Percentiles rank a stretch among this genome's conserved stretches.
Evolutionary conservation across 257 asterid species (phyloP).

Genomic region (Ilex aquifolium): DNA sequence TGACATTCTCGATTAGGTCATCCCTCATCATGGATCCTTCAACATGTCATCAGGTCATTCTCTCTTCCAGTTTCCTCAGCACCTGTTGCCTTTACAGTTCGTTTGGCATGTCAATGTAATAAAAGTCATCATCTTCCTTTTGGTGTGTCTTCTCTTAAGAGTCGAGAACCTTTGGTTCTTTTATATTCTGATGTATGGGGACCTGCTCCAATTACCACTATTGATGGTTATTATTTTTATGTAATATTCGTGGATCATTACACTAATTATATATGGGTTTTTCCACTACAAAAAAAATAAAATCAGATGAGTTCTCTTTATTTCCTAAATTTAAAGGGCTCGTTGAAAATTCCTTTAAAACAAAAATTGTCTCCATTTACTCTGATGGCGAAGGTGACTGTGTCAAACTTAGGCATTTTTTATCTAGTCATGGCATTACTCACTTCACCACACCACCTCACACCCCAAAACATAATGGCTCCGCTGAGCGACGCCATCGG

Average conservation of each 20-base stretch:
- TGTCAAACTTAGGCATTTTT: background rate
- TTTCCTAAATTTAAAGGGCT: background rate
- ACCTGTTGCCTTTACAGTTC: background rate
- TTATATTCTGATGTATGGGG: background rate
- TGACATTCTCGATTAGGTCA: constrained; percentile 10
- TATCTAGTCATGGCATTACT: background rate
- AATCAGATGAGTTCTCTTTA: background rate
- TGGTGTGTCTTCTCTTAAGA: background rate
- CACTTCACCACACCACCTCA: background rate
- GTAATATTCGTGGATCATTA: constrained; percentile 9
- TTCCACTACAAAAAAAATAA: background rate
- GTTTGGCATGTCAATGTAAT: background rate
- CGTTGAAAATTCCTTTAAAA: constrained; percentile 2
- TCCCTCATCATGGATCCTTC: background rate
- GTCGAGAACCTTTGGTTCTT: background rate
- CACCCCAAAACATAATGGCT: background rate
- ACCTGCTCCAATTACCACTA: too few relatives aligned
- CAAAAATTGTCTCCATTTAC: background rate
- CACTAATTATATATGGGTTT: background rate
- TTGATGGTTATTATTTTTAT: background rate
- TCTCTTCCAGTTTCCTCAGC: background rate
- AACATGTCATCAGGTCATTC: background rate
- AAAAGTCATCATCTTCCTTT: constrained; percentile 5
- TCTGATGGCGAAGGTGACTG: background rate
- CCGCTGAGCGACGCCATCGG: background rate